phyloP scores from a whole-genome alignment of 345 rosid genomes.

The Populus tremula region DNA sequence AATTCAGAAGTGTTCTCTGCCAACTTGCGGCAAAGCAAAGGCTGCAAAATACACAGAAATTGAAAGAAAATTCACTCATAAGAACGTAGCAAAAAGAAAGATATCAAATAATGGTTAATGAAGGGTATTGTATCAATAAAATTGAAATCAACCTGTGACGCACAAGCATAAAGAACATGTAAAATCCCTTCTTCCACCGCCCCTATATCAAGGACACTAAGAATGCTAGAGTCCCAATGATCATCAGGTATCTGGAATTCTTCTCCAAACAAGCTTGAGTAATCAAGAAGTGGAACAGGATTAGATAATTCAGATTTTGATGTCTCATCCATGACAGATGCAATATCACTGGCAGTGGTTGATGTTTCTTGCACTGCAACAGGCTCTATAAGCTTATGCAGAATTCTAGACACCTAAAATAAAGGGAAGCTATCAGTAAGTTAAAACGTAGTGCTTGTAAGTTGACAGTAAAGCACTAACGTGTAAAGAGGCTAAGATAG shows the following conservation, averaged over 20 bases:
- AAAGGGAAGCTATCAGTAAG: constrained; percentile 13
- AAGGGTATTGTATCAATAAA: constrained; percentile 15
- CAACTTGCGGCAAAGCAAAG: constrained; percentile 59
- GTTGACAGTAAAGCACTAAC: constrained; percentile 14
- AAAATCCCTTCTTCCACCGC: constrained; percentile 84
- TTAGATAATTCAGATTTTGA: constrained; percentile 38
- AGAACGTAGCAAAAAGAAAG: constrained; percentile 20
- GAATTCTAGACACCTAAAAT: constrained; percentile 59
- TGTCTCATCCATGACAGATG: constrained; percentile 41
- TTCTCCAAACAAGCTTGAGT: constrained; percentile 72
- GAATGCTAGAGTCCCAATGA: constrained; percentile 49
- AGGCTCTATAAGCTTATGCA: constrained; percentile 57
- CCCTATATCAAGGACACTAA: constrained; percentile 57
- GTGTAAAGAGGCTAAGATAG: constrained; percentile 9
- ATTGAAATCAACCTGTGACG: constrained; percentile 69
- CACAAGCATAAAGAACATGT: constrained; percentile 82
- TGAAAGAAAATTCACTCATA: constrained; percentile 13
- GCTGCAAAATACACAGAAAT: constrained; percentile 39
- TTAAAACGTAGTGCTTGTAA: constrained; percentile 6
- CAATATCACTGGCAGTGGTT: constrained; percentile 28
- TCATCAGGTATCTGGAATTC: constrained; percentile 52
- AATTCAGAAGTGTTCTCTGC: constrained; percentile 54
- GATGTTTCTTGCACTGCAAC: constrained; percentile 36
- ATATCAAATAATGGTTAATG: constrained; percentile 12
- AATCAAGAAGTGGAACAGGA: constrained; percentile 45